Percentiles rank a stretch among this genome's conserved stretches.
Conservation (phyloP, 345 rosid genomes). For the Excoecaria cochinchinensis region DNA sequence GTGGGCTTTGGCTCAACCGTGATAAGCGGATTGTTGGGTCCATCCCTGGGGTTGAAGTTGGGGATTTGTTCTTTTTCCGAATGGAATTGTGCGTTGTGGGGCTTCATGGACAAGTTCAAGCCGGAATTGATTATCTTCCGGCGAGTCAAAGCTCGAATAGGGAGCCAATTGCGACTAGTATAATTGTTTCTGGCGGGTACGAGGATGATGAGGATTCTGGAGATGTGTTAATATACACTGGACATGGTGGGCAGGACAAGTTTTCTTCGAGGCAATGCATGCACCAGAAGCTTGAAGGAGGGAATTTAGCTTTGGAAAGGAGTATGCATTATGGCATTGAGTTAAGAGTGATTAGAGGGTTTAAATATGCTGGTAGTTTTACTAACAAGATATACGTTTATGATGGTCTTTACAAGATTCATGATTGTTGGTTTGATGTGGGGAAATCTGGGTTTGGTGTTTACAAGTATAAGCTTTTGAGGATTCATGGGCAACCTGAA, state of each 20-base stretch:
- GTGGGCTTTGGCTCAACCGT: conserved; percentile 66
- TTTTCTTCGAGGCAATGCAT: conserved; percentile 50
- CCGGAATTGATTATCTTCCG: conserved; percentile 78
- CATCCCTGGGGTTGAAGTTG: conserved; percentile 72
- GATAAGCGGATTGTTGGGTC: conserved; percentile 85
- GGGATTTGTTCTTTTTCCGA: conserved; percentile 74
- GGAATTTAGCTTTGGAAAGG: conserved; percentile 80
- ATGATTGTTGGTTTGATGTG: conserved; percentile 82
- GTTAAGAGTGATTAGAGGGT: conserved; percentile 76
- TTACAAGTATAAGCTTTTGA: conserved; percentile 61
- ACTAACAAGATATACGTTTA: conserved; percentile 69
- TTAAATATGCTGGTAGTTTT: conserved; percentile 53
- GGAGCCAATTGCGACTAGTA: conserved; percentile 83
- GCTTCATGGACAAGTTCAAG: conserved; percentile 77
- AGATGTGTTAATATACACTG: conserved; percentile 66
- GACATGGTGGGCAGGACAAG: conserved; percentile 90
- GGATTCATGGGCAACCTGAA: conserved; percentile 76
- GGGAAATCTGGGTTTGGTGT: conserved; percentile 95
- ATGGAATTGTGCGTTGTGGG: conserved; percentile 86
- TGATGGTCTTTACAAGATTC: conserved; percentile 81
- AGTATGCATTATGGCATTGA: conserved; percentile 75
- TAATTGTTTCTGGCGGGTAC: conserved; percentile 85
- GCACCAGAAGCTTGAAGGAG: conserved; percentile 85
- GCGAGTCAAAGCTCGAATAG: conserved; percentile 66
- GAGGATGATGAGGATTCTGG: conserved; percentile 84